Evolutionary conservation across 495 filamentous ascomycete species (phyloP), one percentile per base, ranked within the genome.

Genomic region (Hyaloscypha finlandica): DNA sequence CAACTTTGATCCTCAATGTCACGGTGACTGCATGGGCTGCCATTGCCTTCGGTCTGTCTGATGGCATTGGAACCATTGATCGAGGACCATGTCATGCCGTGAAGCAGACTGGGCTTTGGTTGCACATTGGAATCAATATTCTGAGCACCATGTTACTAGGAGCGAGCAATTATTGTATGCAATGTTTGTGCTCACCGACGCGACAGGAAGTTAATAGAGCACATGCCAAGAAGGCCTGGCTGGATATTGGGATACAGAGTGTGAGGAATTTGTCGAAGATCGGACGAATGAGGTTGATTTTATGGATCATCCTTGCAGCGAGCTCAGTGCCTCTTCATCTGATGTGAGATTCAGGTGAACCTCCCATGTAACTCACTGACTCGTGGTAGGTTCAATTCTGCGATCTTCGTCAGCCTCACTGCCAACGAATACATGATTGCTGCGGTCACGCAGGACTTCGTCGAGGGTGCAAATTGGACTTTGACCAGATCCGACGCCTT

Each of bases 81-180:
- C 35, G 12, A 5, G 78, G 74, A 2, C 58, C 62, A 25, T 79
- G 78, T 63, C 19, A 42, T 22, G 31, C 65, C 32, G 63, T 69
- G 22, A 71, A 70, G 32, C 51, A 45, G 4, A 60, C 73, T 8
- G 73, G 65, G 22, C 54, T 74, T 12, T 76, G 73, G 68, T 35
- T 77, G 11, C 78, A 81, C 63, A 54, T 80, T 20, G 62, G n/a
- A 1, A 78, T 82, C 61, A 80, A 80, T 59, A 45, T 76, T 8
- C 64, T 81, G 0, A 74, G 74, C 42, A 83, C 78, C 2, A 63
- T 72, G 1, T 69, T 82, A 32, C 75, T 83, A 2, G 69, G 72
- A 0, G 77, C 79, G 0, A 79, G 77, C 53, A 84, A 83, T 63
- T 70, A 81, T 56, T 74, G 74, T 31, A 81, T 81, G 80, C 79